Percentiles rank a stretch among this genome's conserved stretches.
Conservation (phyloP, 2,329 filamentous ascomycete species). For the Ascochyta rabiei region DNA sequence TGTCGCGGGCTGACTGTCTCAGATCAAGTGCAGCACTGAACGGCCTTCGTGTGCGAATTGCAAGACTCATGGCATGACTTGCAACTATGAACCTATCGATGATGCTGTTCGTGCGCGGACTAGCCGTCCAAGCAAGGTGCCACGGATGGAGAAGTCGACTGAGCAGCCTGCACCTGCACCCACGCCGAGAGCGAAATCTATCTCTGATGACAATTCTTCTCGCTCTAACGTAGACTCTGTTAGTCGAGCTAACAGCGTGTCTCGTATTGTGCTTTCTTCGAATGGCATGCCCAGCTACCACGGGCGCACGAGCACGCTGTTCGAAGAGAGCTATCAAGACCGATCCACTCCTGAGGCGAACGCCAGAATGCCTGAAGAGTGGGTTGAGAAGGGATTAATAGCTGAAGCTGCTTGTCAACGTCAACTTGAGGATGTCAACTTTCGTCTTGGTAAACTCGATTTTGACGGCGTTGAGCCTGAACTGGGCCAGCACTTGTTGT, state of each 20-base stretch:
- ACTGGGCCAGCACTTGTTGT: slow-evolving; percentile 58
- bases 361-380: slow-evolving; percentile 42
- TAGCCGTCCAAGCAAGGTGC: slow-evolving; percentile 27
- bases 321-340: slow-evolving; percentile 49
- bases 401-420: slow-evolving; percentile 57
- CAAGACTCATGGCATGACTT: slow-evolving; percentile 53
- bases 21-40: slow-evolving; percentile 58
- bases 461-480: slow-evolving; percentile 63
- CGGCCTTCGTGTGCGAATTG: slow-evolving; percentile 56
- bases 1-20: slow-evolving; percentile 18
- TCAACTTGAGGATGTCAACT: slow-evolving; percentile 59
- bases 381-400: slow-evolving; percentile 55
- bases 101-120: slow-evolving; percentile 22
- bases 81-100: slow-evolving; percentile 49
- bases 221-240: slow-evolving; percentile 6
- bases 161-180: not conserved
- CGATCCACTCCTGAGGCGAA: slow-evolving; percentile 22
- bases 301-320: slow-evolving; percentile 57
- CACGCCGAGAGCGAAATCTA: not conserved
- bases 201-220: slow-evolving; percentile 7
- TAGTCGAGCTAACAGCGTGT: slow-evolving; percentile 33
- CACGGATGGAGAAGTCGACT: slow-evolving; percentile 13
- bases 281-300: slow-evolving; percentile 55
- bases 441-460: slow-evolving; percentile 55
- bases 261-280: slow-evolving; percentile 50